These are phyloP conservation scores for Botrytis elliptica DNA, from an alignment of 2,329 filamentous ascomycete species.

Conservation along the genomic window DNA sequence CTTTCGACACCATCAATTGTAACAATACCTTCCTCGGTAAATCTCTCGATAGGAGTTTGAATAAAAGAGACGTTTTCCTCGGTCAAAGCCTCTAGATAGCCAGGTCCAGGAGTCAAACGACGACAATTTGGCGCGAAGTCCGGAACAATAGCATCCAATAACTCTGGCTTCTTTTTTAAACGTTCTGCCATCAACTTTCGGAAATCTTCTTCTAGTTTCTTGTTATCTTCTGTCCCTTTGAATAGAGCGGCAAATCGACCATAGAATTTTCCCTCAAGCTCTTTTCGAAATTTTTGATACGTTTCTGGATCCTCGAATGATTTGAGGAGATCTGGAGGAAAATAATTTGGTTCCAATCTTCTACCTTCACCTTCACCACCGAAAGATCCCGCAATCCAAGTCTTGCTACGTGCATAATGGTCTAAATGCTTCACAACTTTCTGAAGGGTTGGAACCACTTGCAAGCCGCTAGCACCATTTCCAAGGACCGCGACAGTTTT, in stretches of 20 bases:
- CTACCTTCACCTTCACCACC: constrained; percentile 42
- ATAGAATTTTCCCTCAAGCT: constrained; percentile 61
- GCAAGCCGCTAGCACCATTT: constrained; percentile 51
- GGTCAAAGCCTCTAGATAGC: constrained; percentile 64
- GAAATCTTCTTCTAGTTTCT: constrained; percentile 39
- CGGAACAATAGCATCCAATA: constrained; percentile 39
- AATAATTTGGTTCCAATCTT: constrained; percentile 51
- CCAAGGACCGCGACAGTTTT: constrained; percentile 51
- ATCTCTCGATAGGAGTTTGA: constrained; percentile 53
- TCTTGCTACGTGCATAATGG: constrained; percentile 48
- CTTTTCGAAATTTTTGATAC: constrained; percentile 60
- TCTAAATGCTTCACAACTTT: constrained; percentile 21
- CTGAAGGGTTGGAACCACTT: constrained; percentile 49
- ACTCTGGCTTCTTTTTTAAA: constrained; percentile 44
- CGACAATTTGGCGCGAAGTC: constrained; percentile 47
- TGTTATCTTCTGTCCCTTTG: constrained; percentile 44
- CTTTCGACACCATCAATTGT: constrained; percentile 56
- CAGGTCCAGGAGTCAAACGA: constrained; percentile 48
- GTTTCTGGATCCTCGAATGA: constrained; percentile 55
- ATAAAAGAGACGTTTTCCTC: constrained; percentile 63
- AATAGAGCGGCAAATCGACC: constrained; percentile 55
- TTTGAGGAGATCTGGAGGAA: constrained; percentile 52
- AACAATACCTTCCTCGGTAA: constrained; percentile 60
- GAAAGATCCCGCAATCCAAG: constrained; percentile 55
- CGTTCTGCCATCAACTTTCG: constrained; percentile 43